A percentile compares a stretch with the other conserved stretches of the same genome.
Evolutionary conservation across 345 rosid species (phyloP).

Genomic region (Lumnitzera racemosa): DNA sequence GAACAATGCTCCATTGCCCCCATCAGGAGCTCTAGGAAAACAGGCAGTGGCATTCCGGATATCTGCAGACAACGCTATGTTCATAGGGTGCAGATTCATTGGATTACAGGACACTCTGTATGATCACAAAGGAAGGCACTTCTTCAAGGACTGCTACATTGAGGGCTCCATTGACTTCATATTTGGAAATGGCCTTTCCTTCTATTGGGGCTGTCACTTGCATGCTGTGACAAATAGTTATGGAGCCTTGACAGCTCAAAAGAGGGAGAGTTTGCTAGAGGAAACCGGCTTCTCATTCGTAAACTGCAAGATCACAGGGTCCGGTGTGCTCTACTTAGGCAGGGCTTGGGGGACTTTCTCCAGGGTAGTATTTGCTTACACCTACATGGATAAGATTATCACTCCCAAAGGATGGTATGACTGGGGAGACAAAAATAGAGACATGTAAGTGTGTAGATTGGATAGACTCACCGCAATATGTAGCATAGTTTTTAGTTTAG

Average conservation of each 20-base stretch:
- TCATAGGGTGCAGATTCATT: slow-evolving; percentile 27
- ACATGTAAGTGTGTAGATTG: slow-evolving; percentile 12
- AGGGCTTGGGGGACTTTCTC: slow-evolving; percentile 43
- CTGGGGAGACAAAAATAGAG: slow-evolving; percentile 34
- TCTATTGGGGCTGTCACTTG: slow-evolving; percentile 30
- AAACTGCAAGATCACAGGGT: slow-evolving; percentile 35
- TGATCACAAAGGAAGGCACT: slow-evolving; percentile 39
- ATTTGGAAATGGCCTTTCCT: slow-evolving; percentile 40
- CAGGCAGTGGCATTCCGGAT: slow-evolving; percentile 39
- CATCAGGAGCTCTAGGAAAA: slow-evolving; percentile 34
- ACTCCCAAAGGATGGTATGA: slow-evolving; percentile 34
- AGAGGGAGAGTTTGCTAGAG: slow-evolving; percentile 23
- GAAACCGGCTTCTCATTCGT: slow-evolving; percentile 36
- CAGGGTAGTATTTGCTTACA: slow-evolving; percentile 32
- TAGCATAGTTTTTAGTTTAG: too few species aligned
- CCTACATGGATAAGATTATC: slow-evolving; percentile 29
- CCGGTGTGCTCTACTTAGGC: slow-evolving; percentile 30
- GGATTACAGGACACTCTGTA: slow-evolving; percentile 40
- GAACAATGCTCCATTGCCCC: slow-evolving; percentile 35
- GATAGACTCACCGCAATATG: too few species aligned
- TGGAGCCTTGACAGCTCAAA: slow-evolving; percentile 31
- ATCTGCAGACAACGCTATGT: slow-evolving; percentile 36
- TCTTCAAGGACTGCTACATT: slow-evolving; percentile 31
- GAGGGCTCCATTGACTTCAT: slow-evolving; percentile 40
- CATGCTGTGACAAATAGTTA: slow-evolving; percentile 30